Base-by-base conservation (phyloP, 2,329 filamentous ascomycete species). In the Pseudocercospora pini-densiflorae region DNA sequence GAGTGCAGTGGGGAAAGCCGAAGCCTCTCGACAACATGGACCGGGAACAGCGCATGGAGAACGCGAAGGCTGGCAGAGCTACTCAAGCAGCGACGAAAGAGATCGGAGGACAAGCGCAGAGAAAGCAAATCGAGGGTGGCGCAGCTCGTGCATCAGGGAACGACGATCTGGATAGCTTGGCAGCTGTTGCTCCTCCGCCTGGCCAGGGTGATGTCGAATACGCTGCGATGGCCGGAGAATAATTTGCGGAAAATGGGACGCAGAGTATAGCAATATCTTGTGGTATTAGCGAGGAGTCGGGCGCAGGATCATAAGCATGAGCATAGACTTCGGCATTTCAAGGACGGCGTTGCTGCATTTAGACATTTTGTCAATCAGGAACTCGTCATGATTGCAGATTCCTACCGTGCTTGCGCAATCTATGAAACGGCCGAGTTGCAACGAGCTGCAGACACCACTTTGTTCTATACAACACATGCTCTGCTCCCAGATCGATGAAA, bases 21-120 rank as follows among this genome's bases (percentile, higher is more conserved):
- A 95, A 93, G 82, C 91, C 94, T 1, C 85, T 99, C 63, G 95
- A 97, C 64, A 96, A 88, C 24, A 91, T 98, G 89, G 92, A 97
- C 70, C 90, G 90, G 68, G 93, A 97, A 62, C 88, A 97, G 78
- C 87, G 94, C 51, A 85, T 90, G 71, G 87, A 91, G 75, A 93
- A 97, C 83, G 89, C 94, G 23, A 87, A 89, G 40, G 93, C 96
- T 74, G 94, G 91, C 2, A 83, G 92, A 55, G 84, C 85, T 16
- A 85, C 86, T 24, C 71, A 70, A 12, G 66, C 65, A 47, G 73
- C 61, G 3, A 62, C 62, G 6, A 75, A 73, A 57, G 64, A 67
- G 6, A 64, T 73, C 27, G 74, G 71, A 3, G 72, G 72, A 54
- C 72, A 73, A 58, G 72, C 73, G 24, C 69, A 63, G 31, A 64